phyloP scores from a whole-genome alignment of 352 stramenopile genomes.

The Phytophthora sojae region DNA sequence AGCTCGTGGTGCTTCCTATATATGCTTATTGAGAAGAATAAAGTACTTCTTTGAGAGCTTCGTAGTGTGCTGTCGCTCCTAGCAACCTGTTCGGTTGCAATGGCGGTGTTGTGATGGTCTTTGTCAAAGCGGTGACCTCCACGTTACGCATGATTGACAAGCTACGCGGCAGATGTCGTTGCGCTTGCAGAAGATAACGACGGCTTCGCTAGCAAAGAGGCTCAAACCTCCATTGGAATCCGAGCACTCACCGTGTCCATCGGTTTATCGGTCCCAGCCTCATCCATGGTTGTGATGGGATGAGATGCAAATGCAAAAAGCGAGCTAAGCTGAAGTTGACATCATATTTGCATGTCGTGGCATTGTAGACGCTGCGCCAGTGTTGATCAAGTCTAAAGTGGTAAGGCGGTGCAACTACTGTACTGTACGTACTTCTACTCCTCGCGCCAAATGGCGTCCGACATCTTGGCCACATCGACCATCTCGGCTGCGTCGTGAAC shows the following conservation, averaged over 20 bases:
- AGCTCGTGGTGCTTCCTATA: constrained; percentile 28
- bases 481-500: constrained; percentile 96
- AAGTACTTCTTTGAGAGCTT: constrained; percentile 22
- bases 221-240: too few relatives aligned
- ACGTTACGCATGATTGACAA: too few relatives aligned
- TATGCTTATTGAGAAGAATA: constrained; percentile 39
- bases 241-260: background rate
- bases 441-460: constrained; percentile 92
- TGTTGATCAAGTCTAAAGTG: constrained; percentile 2
- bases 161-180: too few relatives aligned
- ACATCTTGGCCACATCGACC: constrained; percentile 91
- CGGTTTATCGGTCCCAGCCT: background rate
- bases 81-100: background rate
- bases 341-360: background rate
- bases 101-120: background rate
- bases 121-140: too few relatives aligned
- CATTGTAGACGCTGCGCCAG: background rate
- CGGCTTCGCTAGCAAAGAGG: too few relatives aligned
- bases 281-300: background rate
- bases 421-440: constrained; percentile 17
- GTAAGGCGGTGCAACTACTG: constrained; percentile 7
- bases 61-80: background rate
- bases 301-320: background rate
- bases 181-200: too few relatives aligned
- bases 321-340: background rate